Conservation (phyloP, 106 monocot species). For the Dendrobium officinale region DNA sequence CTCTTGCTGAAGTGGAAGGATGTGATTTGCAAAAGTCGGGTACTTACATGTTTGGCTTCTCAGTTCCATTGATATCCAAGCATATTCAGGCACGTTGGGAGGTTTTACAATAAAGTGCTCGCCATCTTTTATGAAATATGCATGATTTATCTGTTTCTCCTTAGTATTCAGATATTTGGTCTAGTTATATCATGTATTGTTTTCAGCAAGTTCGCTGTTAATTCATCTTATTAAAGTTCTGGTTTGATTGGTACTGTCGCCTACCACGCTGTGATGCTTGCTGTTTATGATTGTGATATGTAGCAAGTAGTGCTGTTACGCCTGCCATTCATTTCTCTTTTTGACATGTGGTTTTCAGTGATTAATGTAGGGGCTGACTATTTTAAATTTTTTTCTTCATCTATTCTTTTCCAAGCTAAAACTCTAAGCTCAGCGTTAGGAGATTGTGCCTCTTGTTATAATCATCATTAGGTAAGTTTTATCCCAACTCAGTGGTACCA, state of each 20-base stretch:
- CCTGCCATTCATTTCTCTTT: not conserved
- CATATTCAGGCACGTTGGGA: conserved; percentile 59
- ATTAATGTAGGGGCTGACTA: not conserved
- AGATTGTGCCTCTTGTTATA: not conserved
- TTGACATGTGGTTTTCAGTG: not conserved
- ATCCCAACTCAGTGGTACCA: not conserved
- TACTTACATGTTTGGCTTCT: conserved; percentile 95
- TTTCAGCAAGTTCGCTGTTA: not conserved
- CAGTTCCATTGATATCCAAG: conserved; percentile 50
- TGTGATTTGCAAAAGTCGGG: conserved; percentile 64
- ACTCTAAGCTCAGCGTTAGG: not conserved
- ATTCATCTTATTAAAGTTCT: not conserved
- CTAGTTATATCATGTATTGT: not conserved
- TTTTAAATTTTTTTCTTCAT: not conserved
- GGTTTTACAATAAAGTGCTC: not conserved
- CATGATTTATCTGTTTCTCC: not conserved
- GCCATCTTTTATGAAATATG: not conserved
- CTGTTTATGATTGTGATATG: not conserved
- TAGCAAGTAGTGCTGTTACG: not conserved
- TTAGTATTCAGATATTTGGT: not conserved
- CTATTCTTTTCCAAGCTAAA: not conserved
- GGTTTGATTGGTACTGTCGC: not conserved
- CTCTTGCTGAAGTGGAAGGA: conserved; percentile 20
- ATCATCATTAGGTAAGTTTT: not conserved
- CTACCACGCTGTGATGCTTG: not conserved